Evolutionary conservation across 352 stramenopile species (phyloP).

Genomic region (Albugo candida): DNA sequence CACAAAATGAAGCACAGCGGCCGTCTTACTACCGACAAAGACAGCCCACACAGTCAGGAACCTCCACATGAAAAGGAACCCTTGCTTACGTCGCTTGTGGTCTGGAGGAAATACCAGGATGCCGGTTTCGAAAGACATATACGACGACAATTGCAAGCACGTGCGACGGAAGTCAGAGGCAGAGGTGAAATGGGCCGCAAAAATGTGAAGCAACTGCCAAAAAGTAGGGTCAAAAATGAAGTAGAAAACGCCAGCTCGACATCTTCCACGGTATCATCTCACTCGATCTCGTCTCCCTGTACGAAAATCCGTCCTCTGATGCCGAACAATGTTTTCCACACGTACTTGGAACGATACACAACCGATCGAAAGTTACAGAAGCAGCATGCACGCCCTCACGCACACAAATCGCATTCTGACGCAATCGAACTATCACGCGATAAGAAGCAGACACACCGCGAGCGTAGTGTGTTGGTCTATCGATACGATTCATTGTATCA

Average conservation of each 20-base stretch:
- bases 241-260: background rate
- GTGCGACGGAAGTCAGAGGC: constrained; percentile 1
- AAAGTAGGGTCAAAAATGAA: background rate
- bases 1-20: too few relatives aligned
- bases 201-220: background rate
- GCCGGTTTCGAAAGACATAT: constrained; percentile 39
- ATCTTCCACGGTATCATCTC: too few relatives aligned
- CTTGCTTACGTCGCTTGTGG: background rate
- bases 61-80: too few relatives aligned
- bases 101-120: constrained; percentile 29
- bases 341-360: background rate
- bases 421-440: background rate
- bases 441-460: background rate
- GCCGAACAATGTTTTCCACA: background rate
- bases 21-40: too few relatives aligned
- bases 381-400: background rate
- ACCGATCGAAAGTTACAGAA: background rate
- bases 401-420: background rate
- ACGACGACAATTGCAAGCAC: constrained; percentile 22
- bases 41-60: too few relatives aligned
- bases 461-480: background rate
- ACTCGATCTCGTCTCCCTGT: background rate
- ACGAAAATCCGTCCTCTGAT: background rate
- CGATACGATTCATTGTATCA: background rate
- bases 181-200: background rate